These are phyloP conservation scores for Verticillium klebahnii DNA, from an alignment of 2,329 filamentous ascomycete genomes.

Conservation along the genomic window DNA sequence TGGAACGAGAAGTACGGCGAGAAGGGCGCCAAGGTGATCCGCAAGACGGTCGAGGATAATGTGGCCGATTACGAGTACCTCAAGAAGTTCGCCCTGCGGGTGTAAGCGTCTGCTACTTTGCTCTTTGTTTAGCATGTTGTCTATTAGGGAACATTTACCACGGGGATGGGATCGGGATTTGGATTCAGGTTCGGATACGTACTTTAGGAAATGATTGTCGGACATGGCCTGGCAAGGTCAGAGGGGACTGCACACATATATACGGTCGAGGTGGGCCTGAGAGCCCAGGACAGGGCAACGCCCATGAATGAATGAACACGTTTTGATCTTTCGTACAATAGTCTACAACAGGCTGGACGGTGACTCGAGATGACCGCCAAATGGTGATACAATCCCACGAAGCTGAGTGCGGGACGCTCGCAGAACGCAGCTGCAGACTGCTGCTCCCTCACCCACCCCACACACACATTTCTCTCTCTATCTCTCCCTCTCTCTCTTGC, in stretches of 20 bases:
- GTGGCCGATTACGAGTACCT: conserved; percentile 74
- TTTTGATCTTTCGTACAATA: conserved; percentile 9
- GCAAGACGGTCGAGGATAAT: conserved; percentile 67
- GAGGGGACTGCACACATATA: background rate
- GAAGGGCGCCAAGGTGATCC: conserved; percentile 65
- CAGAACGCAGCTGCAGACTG: background rate
- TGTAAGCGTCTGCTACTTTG: conserved; percentile 28
- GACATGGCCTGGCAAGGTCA: background rate
- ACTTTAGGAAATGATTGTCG: background rate
- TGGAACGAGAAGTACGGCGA: conserved; percentile 73
- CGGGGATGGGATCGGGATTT: background rate
- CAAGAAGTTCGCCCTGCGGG: conserved; percentile 69
- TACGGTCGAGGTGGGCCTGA: background rate
- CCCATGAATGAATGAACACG: background rate
- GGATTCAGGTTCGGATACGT: background rate
- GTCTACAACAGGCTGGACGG: conserved; percentile 6
- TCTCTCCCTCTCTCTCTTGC: no score
- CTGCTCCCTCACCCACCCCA: background rate
- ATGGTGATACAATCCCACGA: background rate
- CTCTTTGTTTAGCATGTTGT: conserved; percentile 19
- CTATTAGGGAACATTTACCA: background rate
- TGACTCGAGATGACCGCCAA: background rate
- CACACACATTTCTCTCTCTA: no score
- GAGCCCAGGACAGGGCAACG: background rate
- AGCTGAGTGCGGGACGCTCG: background rate